phyloP scores from a whole-genome alignment of 208 protist genomes.

The Wallacemonas sp. region DNA sequence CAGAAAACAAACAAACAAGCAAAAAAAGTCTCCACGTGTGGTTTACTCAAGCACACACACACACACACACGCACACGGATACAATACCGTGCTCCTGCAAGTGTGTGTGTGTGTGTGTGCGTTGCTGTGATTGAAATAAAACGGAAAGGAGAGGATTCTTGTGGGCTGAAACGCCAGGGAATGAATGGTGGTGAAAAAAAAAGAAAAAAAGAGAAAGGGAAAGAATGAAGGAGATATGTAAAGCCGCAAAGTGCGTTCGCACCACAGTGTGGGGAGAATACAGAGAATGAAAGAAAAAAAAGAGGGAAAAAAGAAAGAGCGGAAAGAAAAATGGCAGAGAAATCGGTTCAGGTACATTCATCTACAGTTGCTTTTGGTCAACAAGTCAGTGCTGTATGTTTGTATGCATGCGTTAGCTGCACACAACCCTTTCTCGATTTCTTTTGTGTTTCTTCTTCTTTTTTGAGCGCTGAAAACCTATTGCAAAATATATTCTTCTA shows the following conservation, averaged over 20 bases:
- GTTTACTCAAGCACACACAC: too few species aligned
- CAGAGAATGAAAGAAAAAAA: constrained; percentile 2
- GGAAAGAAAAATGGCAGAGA: neutral
- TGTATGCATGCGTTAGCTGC: neutral
- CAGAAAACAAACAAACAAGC: too few species aligned
- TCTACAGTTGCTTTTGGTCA: too few species aligned
- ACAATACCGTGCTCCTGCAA: neutral
- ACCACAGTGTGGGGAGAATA: neutral
- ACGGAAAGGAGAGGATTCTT: constrained; percentile 1
- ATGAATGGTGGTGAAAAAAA: constrained; percentile 1
- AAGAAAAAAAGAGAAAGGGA: neutral
- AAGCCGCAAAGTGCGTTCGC: too few species aligned
- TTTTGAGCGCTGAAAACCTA: neutral
- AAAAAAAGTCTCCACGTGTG: neutral
- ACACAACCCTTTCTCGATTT: too few species aligned
- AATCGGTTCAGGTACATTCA: too few species aligned
- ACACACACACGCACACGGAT: neutral
- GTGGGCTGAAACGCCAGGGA: neutral
- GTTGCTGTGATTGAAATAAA: neutral
- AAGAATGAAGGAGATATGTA: neutral
- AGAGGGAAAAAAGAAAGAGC: neutral
- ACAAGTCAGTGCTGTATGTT: too few species aligned
- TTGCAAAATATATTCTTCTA: neutral
- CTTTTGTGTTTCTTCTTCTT: neutral
- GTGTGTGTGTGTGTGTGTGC: neutral